A percentile compares a stretch with the other conserved stretches of the same genome.
These are phyloP conservation scores for Clonostachys chloroleuca DNA, from an alignment of 2,329 filamentous ascomycete genomes.

Conservation along the genomic window DNA sequence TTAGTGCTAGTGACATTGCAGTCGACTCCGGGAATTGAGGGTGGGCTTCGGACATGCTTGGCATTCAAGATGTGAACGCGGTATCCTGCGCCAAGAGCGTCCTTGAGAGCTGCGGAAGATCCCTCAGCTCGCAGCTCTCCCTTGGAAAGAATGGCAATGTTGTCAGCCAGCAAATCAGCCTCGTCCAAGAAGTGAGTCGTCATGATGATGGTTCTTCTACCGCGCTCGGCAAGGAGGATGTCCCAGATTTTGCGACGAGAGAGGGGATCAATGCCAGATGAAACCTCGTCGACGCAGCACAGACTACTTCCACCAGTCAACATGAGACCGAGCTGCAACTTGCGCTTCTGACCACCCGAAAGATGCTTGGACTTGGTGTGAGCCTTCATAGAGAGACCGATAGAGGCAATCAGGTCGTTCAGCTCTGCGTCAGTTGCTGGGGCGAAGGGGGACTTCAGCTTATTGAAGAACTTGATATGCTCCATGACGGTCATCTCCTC, in stretches of 20 bases:
- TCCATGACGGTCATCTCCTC: conserved; percentile 67
- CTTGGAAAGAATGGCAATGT: conserved; percentile 66
- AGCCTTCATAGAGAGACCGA: conserved; percentile 62
- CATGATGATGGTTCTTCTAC: conserved; percentile 61
- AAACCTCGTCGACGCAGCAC: conserved; percentile 73
- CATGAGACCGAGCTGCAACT: conserved; percentile 75
- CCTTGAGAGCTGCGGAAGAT: conserved; percentile 65
- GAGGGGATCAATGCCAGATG: conserved; percentile 68
- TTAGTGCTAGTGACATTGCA: conserved; percentile 59
- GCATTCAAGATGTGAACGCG: conserved; percentile 17
- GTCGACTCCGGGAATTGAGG: conserved; percentile 45
- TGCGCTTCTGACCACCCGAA: conserved; percentile 73
- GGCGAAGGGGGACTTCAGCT: conserved; percentile 52
- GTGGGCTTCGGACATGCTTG: conserved; percentile 30
- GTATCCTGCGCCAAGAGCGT: conserved; percentile 49
- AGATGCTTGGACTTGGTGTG: conserved; percentile 58
- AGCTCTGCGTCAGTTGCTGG: conserved; percentile 37
- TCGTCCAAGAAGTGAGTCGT: conserved; percentile 78
- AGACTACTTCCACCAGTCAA: conserved; percentile 69
- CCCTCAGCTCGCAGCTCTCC: conserved; percentile 63
- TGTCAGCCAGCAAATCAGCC: conserved; percentile 66
- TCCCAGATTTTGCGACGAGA: conserved; percentile 47
- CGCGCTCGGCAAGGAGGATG: conserved; percentile 64
- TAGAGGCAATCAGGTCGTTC: conserved; percentile 47
- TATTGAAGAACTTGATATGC: conserved; percentile 67